A percentile compares a stretch with the other conserved stretches of the same genome.
phyloP scores from a whole-genome alignment of 2,329 filamentous ascomycete genomes.

The Ophiocordyceps robertsii region DNA sequence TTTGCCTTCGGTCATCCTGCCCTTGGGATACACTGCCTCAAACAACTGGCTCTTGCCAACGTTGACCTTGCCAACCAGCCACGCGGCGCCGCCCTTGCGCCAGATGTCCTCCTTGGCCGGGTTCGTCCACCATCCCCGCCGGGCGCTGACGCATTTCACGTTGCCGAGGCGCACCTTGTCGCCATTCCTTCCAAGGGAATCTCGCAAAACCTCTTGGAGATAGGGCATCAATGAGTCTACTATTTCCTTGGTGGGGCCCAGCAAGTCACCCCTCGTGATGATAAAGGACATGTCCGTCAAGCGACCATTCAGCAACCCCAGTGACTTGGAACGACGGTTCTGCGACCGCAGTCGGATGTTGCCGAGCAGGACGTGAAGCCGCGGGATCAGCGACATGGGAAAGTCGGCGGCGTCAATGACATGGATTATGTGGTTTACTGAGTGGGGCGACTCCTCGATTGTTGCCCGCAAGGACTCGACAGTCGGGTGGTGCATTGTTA shows the following conservation, averaged over 20 bases:
- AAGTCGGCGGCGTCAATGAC: conserved; percentile 93
- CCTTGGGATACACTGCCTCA: conserved; percentile 74
- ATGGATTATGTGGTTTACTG: conserved; percentile 90
- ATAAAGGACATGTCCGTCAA: conserved; percentile 78
- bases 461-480: conserved; percentile 72
- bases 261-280: conserved; percentile 74
- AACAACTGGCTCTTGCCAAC: conserved; percentile 94
- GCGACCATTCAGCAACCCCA: conserved; percentile 51
- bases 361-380: conserved; percentile 56
- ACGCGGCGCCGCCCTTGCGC: conserved; percentile 70
- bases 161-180: conserved; percentile 74
- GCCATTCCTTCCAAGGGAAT: conserved; percentile 56
- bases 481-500: conserved; percentile 66
- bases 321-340: conserved; percentile 62
- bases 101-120: conserved; percentile 77
- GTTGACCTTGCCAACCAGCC: conserved; percentile 97
- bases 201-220: conserved; percentile 61
- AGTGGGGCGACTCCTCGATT: conserved; percentile 77
- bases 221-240: conserved; percentile 83
- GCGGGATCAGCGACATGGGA: conserved; percentile 79
- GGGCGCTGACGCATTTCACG: conserved; percentile 73
- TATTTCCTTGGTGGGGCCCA: conserved; percentile 72
- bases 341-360: conserved; percentile 62
- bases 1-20: conserved; percentile 29
- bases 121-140: conserved; percentile 81